phyloP scores from a whole-genome alignment of 2,329 filamentous ascomycete genomes.

The Scedosporium aurantiacum region DNA sequence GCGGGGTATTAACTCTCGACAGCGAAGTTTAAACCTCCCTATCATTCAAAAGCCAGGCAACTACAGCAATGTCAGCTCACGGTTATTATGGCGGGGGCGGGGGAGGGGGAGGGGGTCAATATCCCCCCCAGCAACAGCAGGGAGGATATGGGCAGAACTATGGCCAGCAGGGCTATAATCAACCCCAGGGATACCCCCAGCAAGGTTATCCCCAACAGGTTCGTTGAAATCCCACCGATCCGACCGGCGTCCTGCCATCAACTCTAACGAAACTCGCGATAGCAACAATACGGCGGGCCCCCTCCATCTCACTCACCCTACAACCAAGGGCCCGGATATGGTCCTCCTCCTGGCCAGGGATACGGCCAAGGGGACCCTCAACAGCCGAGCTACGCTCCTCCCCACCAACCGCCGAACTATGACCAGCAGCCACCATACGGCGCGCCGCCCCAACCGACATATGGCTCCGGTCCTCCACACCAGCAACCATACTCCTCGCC shows the following conservation, averaged over 20 bases:
- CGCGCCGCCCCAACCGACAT: conserved; percentile 13
- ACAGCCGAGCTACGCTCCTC: conserved; percentile 7
- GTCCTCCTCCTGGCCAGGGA: conserved; percentile 11
- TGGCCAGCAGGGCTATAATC: conserved; percentile 12
- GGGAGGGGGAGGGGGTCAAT: not conserved
- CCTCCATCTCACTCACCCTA: conserved; percentile 3
- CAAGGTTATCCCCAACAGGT: conserved; percentile 16
- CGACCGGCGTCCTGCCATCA: not conserved
- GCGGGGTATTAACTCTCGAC: too few species aligned
- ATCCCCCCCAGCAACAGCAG: not conserved
- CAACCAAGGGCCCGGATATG: not conserved
- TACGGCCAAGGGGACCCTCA: conserved; percentile 12
- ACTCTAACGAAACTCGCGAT: not conserved
- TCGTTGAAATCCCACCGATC: conserved; percentile 10
- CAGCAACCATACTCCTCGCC: conserved; percentile 13
- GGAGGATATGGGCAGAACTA: conserved; percentile 13
- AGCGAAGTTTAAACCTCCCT: too few species aligned
- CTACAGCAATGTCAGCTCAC: not conserved
- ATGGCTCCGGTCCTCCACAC: conserved; percentile 13
- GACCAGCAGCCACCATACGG: conserved; percentile 13
- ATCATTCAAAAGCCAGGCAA: too few species aligned
- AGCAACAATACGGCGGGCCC: conserved; percentile 5
- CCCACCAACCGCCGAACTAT: conserved; percentile 9
- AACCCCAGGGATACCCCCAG: conserved; percentile 14
- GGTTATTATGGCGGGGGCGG: conserved; percentile 6